Percentiles rank a stretch among this genome's conserved stretches.
Evolutionary conservation across 441 rosid species (phyloP).

Genomic region (Populus hybrid): DNA sequence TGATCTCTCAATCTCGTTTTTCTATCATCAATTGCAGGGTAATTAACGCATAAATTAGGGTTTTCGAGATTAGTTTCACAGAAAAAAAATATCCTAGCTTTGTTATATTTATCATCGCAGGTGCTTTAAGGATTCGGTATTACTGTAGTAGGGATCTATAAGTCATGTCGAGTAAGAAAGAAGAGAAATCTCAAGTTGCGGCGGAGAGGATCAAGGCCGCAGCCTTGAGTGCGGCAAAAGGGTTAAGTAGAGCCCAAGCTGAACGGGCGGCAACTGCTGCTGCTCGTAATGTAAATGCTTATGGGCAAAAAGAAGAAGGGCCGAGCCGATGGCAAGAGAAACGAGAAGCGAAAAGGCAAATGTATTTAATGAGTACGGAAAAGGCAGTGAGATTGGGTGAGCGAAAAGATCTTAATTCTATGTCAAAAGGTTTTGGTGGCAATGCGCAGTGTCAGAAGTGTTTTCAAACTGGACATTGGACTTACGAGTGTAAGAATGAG

Average conservation of each 20-base stretch:
- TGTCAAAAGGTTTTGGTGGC: constrained; percentile 40
- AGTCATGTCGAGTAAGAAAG: constrained; percentile 71
- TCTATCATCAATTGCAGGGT: not conserved
- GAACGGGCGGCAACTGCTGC: constrained; percentile 95
- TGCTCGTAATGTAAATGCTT: constrained; percentile 88
- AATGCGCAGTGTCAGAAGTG: constrained; percentile 86
- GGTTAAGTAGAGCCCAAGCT: constrained; percentile 95
- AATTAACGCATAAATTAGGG: not conserved
- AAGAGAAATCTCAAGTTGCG: constrained; percentile 83
- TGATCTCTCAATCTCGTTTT: not conserved
- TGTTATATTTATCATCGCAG: not conserved
- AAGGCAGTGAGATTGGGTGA: constrained; percentile 89
- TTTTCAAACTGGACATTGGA: constrained; percentile 88
- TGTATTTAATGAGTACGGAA: constrained; percentile 98
- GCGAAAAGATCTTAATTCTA: constrained; percentile 68
- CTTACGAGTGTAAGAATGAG: constrained; percentile 91
- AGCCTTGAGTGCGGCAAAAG: constrained; percentile 78
- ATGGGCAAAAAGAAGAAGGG: constrained; percentile 99
- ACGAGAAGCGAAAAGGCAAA: constrained; percentile 90
- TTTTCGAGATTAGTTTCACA: not conserved
- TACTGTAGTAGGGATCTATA: constrained; percentile 4
- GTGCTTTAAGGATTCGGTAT: not conserved
- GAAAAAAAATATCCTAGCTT: not conserved
- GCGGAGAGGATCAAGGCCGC: constrained; percentile 93
- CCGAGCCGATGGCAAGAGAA: constrained; percentile 99